Conservation (phyloP, 345 rosid species). For the Alliaria petiolata region DNA sequence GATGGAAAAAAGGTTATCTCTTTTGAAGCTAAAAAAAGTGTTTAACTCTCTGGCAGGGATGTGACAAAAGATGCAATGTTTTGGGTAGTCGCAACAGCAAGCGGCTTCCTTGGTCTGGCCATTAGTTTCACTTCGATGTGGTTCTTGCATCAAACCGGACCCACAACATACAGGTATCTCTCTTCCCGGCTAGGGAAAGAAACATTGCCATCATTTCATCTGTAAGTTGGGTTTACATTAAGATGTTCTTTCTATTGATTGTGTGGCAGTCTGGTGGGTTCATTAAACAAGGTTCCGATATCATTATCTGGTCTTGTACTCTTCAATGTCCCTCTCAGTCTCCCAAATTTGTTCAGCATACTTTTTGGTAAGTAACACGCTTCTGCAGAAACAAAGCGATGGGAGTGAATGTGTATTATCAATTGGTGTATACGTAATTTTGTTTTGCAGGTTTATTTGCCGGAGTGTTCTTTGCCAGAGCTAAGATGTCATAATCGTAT, state of each 20-base stretch:
- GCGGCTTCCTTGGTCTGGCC: constrained; percentile 87
- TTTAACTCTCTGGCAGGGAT: constrained; percentile 45
- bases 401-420: background rate
- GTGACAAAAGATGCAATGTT: constrained; percentile 67
- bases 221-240: background rate
- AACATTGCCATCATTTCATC: background rate
- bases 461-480: constrained; percentile 74
- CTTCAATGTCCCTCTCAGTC: constrained; percentile 80
- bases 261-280: constrained; percentile 69
- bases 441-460: constrained; percentile 71
- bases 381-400: background rate
- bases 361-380: constrained; percentile 58
- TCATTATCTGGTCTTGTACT: constrained; percentile 66
- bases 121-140: constrained; percentile 97
- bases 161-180: constrained; percentile 79
- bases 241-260: background rate
- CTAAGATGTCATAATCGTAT: constrained; percentile 69
- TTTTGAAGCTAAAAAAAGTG: background rate
- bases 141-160: constrained; percentile 94
- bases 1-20: background rate
- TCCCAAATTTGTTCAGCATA: constrained; percentile 75
- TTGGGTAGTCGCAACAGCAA: constrained; percentile 81
- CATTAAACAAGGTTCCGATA: constrained; percentile 87
- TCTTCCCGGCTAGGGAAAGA: background rate
- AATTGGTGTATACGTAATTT: background rate